These are phyloP conservation scores for Trichoderma arundinaceum DNA, from an alignment of 2,329 filamentous ascomycete species.

Conservation along the genomic window DNA sequence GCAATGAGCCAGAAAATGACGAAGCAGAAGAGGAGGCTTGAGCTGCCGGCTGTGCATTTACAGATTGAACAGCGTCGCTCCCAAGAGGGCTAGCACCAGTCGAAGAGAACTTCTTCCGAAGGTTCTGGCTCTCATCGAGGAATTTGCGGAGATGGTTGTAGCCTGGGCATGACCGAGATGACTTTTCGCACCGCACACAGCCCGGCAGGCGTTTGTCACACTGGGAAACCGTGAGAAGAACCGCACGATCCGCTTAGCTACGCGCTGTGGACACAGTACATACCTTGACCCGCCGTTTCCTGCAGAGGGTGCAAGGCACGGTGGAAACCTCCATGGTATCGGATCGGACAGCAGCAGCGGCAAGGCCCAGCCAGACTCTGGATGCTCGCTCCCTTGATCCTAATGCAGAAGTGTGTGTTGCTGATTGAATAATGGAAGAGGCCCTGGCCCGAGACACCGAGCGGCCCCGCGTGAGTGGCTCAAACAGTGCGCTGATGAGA, in stretches of 20 bases:
- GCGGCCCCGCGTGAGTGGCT: constrained; percentile 27
- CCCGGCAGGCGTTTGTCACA: constrained; percentile 34
- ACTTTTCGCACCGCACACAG: constrained; percentile 34
- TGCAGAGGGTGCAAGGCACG: constrained; percentile 34
- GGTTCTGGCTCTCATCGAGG: constrained; percentile 33
- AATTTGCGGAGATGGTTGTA: constrained; percentile 35
- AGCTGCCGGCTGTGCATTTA: not conserved
- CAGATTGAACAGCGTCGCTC: not conserved
- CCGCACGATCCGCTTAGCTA: not conserved
- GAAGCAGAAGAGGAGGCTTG: constrained; percentile 11
- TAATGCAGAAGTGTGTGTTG: constrained; percentile 21
- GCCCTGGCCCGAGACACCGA: constrained; percentile 21
- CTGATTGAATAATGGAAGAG: constrained; percentile 14
- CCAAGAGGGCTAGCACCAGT: constrained; percentile 4
- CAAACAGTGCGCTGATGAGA: constrained; percentile 15
- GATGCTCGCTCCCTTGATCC: constrained; percentile 23
- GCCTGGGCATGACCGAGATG: constrained; percentile 33
- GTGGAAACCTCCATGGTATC: constrained; percentile 29
- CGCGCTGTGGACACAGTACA: constrained; percentile 1
- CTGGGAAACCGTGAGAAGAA: constrained; percentile 23
- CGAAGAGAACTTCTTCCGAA: constrained; percentile 32
- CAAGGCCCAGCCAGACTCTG: not conserved
- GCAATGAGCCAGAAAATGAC: constrained; percentile 6
- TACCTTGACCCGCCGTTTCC: constrained; percentile 35
- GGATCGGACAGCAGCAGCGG: not conserved